phyloP scores from a whole-genome alignment of 352 stramenopile genomes.

The Pythium scleroteichum region DNA sequence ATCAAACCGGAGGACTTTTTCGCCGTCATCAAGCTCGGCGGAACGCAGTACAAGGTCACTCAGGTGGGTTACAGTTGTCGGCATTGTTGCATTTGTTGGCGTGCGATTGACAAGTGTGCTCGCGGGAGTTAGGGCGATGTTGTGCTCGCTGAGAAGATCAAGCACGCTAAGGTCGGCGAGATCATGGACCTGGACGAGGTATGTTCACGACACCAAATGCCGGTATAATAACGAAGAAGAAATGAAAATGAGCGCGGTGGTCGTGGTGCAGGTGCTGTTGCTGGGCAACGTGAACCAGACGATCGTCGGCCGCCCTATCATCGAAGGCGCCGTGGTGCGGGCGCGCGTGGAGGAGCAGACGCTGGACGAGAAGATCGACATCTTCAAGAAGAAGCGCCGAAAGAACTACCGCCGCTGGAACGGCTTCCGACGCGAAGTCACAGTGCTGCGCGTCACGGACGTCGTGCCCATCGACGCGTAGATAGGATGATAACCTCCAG shows the following conservation, averaged over 20 bases:
- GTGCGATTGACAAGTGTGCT: too few species aligned
- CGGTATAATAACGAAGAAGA: too few species aligned
- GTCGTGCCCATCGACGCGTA: slow-evolving; percentile 62
- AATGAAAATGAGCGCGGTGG: too few species aligned
- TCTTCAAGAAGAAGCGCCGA: slow-evolving; percentile 91
- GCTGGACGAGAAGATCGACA: slow-evolving; percentile 85
- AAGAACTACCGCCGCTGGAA: slow-evolving; percentile 91
- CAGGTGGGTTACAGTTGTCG: too few species aligned
- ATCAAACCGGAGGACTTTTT: slow-evolving; percentile 80
- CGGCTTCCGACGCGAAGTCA: slow-evolving; percentile 84
- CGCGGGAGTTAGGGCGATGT: slow-evolving; percentile 82
- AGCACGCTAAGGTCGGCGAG: slow-evolving; percentile 82
- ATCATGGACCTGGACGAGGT: slow-evolving; percentile 83
- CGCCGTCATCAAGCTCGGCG: slow-evolving; percentile 80
- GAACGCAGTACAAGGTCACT: slow-evolving; percentile 88
- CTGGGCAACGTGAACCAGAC: slow-evolving; percentile 85
- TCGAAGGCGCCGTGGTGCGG: slow-evolving; percentile 71
- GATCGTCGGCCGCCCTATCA: slow-evolving; percentile 70
- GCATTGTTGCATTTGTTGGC: too few species aligned
- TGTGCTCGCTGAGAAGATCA: slow-evolving; percentile 85
- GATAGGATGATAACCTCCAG: slow-evolving; percentile 11
- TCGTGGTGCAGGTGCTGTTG: slow-evolving; percentile 55
- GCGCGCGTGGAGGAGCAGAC: slow-evolving; percentile 87
- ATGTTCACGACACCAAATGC: too few species aligned
- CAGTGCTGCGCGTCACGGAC: slow-evolving; percentile 81